These are phyloP conservation scores for Aspergillus sp. DNA, from an alignment of 2,329 filamentous ascomycete species.

Conservation along the genomic window DNA sequence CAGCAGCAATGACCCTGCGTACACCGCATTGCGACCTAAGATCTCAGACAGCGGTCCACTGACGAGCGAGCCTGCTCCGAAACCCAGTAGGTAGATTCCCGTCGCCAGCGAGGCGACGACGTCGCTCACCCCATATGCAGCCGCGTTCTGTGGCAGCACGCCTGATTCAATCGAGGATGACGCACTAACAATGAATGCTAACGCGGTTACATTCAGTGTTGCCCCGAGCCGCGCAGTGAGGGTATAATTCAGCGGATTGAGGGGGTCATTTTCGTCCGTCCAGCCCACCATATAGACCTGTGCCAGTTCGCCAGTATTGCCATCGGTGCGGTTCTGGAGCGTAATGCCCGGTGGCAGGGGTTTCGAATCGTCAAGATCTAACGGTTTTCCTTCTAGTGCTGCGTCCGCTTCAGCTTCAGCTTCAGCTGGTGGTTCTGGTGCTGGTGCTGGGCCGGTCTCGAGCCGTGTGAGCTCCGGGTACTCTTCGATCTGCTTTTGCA, in stretches of 20 bases:
- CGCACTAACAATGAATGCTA: slow-evolving; percentile 45
- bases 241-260: slow-evolving; percentile 36
- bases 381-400: not conserved
- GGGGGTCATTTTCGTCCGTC: slow-evolving; percentile 28
- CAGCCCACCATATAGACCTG: slow-evolving; percentile 35
- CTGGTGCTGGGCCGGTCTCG: slow-evolving; percentile 2
- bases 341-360: slow-evolving; percentile 4
- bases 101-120: slow-evolving; percentile 46
- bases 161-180: slow-evolving; percentile 48
- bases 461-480: not conserved
- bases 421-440: not conserved
- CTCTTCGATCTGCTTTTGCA: slow-evolving; percentile 10
- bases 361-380: too few species aligned
- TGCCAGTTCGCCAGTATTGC: slow-evolving; percentile 8
- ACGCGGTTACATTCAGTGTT: slow-evolving; percentile 38
- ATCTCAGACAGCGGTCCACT: slow-evolving; percentile 44
- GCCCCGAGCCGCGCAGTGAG: slow-evolving; percentile 26
- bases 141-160: slow-evolving; percentile 39
- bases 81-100: slow-evolving; percentile 37
- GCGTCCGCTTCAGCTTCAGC: not conserved
- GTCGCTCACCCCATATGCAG: slow-evolving; percentile 42
- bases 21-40: slow-evolving; percentile 43
- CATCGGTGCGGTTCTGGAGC: slow-evolving; percentile 5
- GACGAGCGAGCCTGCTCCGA: slow-evolving; percentile 43
- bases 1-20: slow-evolving; percentile 39